Conservation (phyloP, 306 rosid genomes). For the Cucurbita pepo region DNA sequence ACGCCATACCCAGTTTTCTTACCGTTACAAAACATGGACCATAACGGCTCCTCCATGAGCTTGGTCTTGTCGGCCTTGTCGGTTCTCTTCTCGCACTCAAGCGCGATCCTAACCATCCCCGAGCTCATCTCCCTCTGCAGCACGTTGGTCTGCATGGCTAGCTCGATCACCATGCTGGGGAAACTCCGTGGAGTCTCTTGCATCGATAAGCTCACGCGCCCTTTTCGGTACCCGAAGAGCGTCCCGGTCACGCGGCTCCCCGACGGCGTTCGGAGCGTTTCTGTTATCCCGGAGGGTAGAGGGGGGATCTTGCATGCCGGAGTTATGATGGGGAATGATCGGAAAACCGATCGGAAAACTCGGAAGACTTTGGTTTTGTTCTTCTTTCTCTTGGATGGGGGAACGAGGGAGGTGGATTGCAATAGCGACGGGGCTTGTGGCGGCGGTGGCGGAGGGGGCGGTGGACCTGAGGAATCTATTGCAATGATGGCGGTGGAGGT, state of each 20-base stretch:
- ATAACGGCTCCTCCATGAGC: constrained; percentile 37
- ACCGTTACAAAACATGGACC: constrained; percentile 78
- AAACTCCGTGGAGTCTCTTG: constrained; percentile 45
- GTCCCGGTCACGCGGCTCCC: constrained; percentile 38
- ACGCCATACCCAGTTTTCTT: constrained; percentile 64
- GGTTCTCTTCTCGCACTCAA: constrained; percentile 54
- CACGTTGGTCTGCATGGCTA: constrained; percentile 47
- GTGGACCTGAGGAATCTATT: constrained; percentile 1
- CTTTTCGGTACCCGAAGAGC: constrained; percentile 45
- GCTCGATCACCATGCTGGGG: constrained; percentile 38
- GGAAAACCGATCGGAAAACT: constrained; percentile 46
- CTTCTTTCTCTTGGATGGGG: constrained; percentile 32
- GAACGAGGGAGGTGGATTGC: constrained; percentile 25
- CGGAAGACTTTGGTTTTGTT: constrained; percentile 30
- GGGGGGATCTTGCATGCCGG: constrained; percentile 48
- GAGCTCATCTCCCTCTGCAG: constrained; percentile 57
- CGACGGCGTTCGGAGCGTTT: neutral
- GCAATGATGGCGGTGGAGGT: neutral
- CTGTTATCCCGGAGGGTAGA: constrained; percentile 6
- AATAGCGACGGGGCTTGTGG: neutral
- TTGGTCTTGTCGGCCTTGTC: constrained; percentile 41
- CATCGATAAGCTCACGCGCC: constrained; percentile 52
- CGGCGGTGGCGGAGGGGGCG: constrained; percentile 10
- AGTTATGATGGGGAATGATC: constrained; percentile 58
- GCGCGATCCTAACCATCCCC: constrained; percentile 62